Conservation (phyloP, 305 asterid species). For the Solanum aculeatissimum region DNA sequence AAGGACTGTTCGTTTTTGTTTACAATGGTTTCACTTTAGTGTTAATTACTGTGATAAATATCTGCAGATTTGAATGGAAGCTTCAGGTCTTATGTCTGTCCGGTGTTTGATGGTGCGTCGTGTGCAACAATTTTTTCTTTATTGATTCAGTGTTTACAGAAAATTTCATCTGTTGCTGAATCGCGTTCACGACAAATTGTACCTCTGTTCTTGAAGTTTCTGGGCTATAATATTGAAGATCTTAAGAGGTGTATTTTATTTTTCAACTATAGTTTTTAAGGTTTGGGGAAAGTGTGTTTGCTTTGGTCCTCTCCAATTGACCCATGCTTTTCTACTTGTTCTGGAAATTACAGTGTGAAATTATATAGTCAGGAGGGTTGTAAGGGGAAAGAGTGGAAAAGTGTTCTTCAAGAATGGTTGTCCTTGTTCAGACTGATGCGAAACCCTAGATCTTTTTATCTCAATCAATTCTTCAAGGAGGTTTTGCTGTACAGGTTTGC, state of each 20-base stretch:
- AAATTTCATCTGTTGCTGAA: constrained; percentile 62
- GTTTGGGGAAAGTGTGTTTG: background rate
- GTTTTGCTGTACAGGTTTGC: constrained; percentile 79
- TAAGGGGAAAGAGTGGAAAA: constrained; percentile 76
- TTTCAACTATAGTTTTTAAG: background rate
- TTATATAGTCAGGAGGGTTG: constrained; percentile 20
- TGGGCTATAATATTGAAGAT: constrained; percentile 55
- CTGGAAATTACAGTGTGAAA: constrained; percentile 40
- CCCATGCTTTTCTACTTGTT: constrained; percentile 1
- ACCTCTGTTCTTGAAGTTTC: constrained; percentile 72
- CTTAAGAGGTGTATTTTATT: constrained; percentile 37
- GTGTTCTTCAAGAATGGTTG: constrained; percentile 71
- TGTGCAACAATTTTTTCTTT: constrained; percentile 39
- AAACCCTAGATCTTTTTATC: constrained; percentile 58
- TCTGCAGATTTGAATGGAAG: constrained; percentile 59
- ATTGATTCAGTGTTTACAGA: constrained; percentile 65
- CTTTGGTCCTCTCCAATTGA: background rate
- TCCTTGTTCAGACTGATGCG: constrained; percentile 55
- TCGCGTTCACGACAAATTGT: constrained; percentile 60
- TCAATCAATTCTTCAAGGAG: constrained; percentile 45
- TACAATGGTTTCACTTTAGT: background rate
- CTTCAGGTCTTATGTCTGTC: constrained; percentile 34
- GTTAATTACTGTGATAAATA: constrained; percentile 5
- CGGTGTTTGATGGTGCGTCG: constrained; percentile 48
- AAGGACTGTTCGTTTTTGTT: background rate